phyloP scores from a whole-genome alignment of 1,139 yeast species.

The Yamadazyma mexicana region DNA sequence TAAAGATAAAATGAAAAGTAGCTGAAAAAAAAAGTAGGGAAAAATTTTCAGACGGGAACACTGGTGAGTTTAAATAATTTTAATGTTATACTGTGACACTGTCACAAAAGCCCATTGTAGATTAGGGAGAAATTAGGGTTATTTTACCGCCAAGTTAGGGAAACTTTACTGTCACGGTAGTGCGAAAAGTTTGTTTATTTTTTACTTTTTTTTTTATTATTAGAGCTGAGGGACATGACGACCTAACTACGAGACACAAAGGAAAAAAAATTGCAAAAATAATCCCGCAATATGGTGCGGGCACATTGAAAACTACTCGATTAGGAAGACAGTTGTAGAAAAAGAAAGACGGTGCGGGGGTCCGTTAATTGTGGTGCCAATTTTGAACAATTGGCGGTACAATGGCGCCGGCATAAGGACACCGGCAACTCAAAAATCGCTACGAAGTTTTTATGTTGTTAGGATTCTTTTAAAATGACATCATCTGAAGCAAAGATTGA shows the following conservation, averaged over 20 bases:
- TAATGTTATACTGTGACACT: neutral
- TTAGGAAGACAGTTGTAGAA: neutral
- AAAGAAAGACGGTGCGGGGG: neutral
- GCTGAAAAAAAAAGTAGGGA: neutral
- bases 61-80: neutral
- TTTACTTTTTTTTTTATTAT: neutral
- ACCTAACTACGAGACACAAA: no score
- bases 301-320: neutral
- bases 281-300: neutral
- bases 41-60: conserved; percentile 1
- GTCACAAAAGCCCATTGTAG: neutral
- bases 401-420: neutral
- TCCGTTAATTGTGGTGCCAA: neutral
- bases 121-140: no score
- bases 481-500: no score
- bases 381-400: neutral
- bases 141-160: neutral
- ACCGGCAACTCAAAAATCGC: neutral
- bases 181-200: no score
- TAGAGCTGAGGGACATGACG: no score
- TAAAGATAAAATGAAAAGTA: conserved; percentile 1
- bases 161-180: no score
- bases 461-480: neutral
- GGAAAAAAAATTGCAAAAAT: no score
- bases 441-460: neutral